These are phyloP conservation scores for Strobilomyces dryophilus DNA, from an alignment of 768 basidiomycete species.

Conservation along the genomic window DNA sequence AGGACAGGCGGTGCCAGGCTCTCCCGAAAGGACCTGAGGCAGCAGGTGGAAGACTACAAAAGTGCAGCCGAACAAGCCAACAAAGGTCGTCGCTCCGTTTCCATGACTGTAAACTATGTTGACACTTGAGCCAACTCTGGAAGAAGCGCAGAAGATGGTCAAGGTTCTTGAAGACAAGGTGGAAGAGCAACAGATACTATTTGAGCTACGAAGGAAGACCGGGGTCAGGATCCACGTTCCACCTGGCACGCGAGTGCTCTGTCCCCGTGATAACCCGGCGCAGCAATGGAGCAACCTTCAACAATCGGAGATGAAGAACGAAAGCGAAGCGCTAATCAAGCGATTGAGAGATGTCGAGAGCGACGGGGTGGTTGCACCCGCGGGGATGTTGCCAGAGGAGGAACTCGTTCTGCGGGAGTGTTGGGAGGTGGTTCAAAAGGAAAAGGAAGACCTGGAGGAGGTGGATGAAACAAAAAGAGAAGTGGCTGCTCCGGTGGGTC, in stretches of 20 bases:
- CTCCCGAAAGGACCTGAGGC: no score
- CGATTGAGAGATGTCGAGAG: conserved; percentile 55
- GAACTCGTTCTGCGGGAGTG: conserved; percentile 79
- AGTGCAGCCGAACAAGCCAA: conserved; percentile 33
- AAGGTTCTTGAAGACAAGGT: conserved; percentile 47
- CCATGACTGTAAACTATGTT: neutral
- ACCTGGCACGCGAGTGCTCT: conserved; percentile 63
- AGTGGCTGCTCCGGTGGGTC: conserved; percentile 67
- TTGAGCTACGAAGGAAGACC: conserved; percentile 73
- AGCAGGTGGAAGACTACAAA: no score
- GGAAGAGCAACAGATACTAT: conserved; percentile 68
- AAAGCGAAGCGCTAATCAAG: conserved; percentile 80
- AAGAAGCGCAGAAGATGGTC: conserved; percentile 33
- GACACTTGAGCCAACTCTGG: conserved; percentile 37
- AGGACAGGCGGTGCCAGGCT: no score
- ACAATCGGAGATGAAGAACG: conserved; percentile 59
- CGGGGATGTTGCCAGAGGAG: conserved; percentile 12
- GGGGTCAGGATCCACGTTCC: conserved; percentile 74
- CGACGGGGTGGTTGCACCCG: conserved; percentile 19
- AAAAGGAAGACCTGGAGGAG: conserved; percentile 65
- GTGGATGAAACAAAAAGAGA: conserved; percentile 74
- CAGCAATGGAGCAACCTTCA: conserved; percentile 75
- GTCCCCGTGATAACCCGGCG: conserved; percentile 77
- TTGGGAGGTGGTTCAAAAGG: conserved; percentile 66
- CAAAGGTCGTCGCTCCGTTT: conserved; percentile 33